Percentiles rank a stretch among this genome's conserved stretches.
Evolutionary conservation across 2,329 filamentous ascomycete genomes (phyloP).

Genomic region (Hirsutella minnesotensis): DNA sequence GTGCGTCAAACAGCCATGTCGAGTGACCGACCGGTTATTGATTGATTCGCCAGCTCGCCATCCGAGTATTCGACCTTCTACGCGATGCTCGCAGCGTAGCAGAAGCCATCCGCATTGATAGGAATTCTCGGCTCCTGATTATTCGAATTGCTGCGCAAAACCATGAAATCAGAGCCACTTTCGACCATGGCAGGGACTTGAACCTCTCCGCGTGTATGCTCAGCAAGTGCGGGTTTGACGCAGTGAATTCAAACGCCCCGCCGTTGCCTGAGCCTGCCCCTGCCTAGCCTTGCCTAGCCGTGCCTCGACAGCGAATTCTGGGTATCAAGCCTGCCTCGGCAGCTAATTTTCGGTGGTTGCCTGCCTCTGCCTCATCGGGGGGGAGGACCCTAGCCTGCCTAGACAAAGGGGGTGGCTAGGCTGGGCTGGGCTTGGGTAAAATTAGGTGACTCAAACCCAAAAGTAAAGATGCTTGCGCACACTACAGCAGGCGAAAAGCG

Average conservation of each 20-base stretch:
- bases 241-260: too few species aligned
- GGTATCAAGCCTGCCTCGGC: too few species aligned
- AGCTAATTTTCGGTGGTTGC: too few species aligned
- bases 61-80: slow-evolving; percentile 16
- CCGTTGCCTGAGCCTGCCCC: too few species aligned
- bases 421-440: too few species aligned
- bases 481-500: too few species aligned
- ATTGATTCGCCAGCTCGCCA: slow-evolving; percentile 13
- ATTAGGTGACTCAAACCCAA: too few species aligned
- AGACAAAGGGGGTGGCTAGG: too few species aligned
- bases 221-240: slow-evolving; percentile 18
- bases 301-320: too few species aligned
- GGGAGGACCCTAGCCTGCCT: slow-evolving; percentile 3
- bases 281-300: too few species aligned
- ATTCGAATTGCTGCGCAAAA: slow-evolving; percentile 13
- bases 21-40: neutral
- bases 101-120: slow-evolving; percentile 12
- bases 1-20: neutral
- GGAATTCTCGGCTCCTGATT: slow-evolving; percentile 9
- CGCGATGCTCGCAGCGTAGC: slow-evolving; percentile 2
- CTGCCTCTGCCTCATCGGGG: too few species aligned
- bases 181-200: slow-evolving; percentile 20
- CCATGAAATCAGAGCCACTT: slow-evolving; percentile 14
- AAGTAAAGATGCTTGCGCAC: too few species aligned
- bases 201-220: slow-evolving; percentile 18